Conservation (phyloP, 331 rosid genomes). For the Malus hybrid region DNA sequence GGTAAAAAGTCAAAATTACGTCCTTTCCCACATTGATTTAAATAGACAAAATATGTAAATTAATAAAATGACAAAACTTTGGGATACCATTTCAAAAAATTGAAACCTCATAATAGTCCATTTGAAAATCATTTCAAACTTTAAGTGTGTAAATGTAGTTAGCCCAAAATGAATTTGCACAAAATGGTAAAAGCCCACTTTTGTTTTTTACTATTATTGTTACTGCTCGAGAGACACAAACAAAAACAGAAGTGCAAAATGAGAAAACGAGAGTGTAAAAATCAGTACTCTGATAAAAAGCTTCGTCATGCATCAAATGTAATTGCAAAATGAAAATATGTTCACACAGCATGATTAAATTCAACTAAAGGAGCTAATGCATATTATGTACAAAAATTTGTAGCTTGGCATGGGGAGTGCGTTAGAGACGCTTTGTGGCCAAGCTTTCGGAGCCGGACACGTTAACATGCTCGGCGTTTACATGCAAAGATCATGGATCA, state of each 20-base stretch:
- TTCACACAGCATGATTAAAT: neutral
- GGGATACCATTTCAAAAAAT: no score
- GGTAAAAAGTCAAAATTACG: no score
- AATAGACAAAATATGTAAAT: no score
- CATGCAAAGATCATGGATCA: constrained; percentile 75
- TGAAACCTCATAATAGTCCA: no score
- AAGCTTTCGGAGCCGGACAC: constrained; percentile 89
- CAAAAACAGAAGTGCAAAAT: neutral
- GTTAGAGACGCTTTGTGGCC: constrained; percentile 83
- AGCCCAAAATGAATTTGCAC: no score
- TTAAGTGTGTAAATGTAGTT: no score
- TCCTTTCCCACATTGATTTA: no score
- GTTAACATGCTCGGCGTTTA: constrained; percentile 67
- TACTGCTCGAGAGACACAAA: no score
- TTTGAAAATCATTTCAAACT: no score
- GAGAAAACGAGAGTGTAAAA: neutral
- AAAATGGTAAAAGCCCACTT: no score
- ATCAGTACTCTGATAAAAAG: no score
- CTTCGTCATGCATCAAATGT: neutral
- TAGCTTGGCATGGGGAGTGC: constrained; percentile 97
- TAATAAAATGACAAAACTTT: no score
- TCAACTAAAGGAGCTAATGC: neutral
- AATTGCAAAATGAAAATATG: neutral
- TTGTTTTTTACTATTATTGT: neutral
- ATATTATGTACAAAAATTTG: neutral